Conservation (phyloP, 345 rosid species). For the Lumnitzera littorea region DNA sequence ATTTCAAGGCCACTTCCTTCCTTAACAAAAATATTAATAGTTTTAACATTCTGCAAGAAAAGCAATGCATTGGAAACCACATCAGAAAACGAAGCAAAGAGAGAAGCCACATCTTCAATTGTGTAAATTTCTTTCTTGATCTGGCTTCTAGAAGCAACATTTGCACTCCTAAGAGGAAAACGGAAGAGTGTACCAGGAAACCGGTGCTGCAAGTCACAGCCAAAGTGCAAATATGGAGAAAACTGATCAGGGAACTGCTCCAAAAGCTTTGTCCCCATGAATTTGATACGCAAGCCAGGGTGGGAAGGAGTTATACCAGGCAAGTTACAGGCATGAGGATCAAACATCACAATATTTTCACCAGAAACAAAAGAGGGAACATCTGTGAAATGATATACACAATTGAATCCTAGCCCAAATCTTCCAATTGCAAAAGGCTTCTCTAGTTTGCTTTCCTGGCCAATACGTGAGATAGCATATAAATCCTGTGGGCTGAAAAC, state of each 20-base stretch:
- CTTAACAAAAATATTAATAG: slow-evolving; percentile 63
- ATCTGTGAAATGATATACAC: slow-evolving; percentile 97
- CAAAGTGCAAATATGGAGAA: slow-evolving; percentile 88
- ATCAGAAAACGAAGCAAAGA: slow-evolving; percentile 69
- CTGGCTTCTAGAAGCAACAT: slow-evolving; percentile 70
- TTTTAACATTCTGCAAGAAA: slow-evolving; percentile 77
- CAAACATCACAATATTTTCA: slow-evolving; percentile 94
- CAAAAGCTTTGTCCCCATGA: slow-evolving; percentile 73
- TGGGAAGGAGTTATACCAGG: slow-evolving; percentile 96
- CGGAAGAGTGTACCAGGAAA: slow-evolving; percentile 95
- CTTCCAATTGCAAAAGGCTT: slow-evolving; percentile 93
- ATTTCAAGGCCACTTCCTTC: slow-evolving; percentile 74
- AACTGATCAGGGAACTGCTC: slow-evolving; percentile 98
- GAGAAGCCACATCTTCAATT: slow-evolving; percentile 80
- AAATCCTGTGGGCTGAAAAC: slow-evolving; percentile 92
- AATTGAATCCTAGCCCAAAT: slow-evolving; percentile 94
- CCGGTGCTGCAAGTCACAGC: slow-evolving; percentile 75
- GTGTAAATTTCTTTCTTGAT: slow-evolving; percentile 79
- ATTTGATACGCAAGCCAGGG: slow-evolving; percentile 91
- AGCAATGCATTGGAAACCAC: slow-evolving; percentile 74
- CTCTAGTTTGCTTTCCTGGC: slow-evolving; percentile 96
- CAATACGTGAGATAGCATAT: slow-evolving; percentile 94
- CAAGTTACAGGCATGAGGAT: slow-evolving; percentile 90
- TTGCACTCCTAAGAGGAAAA: slow-evolving; percentile 77
- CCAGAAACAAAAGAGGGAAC: slow-evolving; percentile 92